Base-by-base conservation (phyloP, 768 basidiomycete genomes). In the Porpolomopsis calyptriformis region DNA sequence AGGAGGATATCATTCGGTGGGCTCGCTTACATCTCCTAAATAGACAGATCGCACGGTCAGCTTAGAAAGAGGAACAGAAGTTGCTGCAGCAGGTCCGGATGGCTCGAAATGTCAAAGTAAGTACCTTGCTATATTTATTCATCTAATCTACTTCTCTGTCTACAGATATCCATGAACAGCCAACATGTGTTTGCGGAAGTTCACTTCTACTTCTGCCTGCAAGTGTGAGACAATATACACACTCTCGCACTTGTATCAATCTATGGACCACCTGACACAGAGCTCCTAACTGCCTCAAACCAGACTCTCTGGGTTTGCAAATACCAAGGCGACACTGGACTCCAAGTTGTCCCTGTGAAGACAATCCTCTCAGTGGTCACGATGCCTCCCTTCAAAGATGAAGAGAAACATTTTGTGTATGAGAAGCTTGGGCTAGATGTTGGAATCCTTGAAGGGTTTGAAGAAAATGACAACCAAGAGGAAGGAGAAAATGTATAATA, bases 381-480 rank as follows among this genome's bases (percentile, higher is more conserved):
- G 8, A 58, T 64, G 58, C 45, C 58, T 0, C 60, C 57, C 0
- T 46, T 48, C 11, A 42, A 23, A 16, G 9, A 29, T 40, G 22
- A 23, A 22, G 10, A 19, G 1, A 19, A 20, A 19, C 33, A 29
- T 22, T 60, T 54, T 38, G 36, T 59, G 24, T 35, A 56, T 14
- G 57, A 61, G 39, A 61, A 59, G 29, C 55, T 56, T 14, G 57
- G 59, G 0, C 9, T 60, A 1, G 56, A 58, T n/a, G 37, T 57
- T 0, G 49, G 48, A 2, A 20, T 49, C 9, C 31, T 55, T 3
- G 40, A 50, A 1, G 49, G 50, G 1, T 16, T 37, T 2, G 16
- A 12, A 43, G 20, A n/a, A n/a, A n/a, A n/a, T n/a, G n/a, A n/a
- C n/a, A n/a, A n/a, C n/a, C n/a, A n/a, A n/a, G n/a, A n/a, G n/a